Evolutionary conservation across 2,329 filamentous ascomycete genomes (phyloP), one percentile per base, ranked within the genome.

Genomic region (Curvularia verruculosa): DNA sequence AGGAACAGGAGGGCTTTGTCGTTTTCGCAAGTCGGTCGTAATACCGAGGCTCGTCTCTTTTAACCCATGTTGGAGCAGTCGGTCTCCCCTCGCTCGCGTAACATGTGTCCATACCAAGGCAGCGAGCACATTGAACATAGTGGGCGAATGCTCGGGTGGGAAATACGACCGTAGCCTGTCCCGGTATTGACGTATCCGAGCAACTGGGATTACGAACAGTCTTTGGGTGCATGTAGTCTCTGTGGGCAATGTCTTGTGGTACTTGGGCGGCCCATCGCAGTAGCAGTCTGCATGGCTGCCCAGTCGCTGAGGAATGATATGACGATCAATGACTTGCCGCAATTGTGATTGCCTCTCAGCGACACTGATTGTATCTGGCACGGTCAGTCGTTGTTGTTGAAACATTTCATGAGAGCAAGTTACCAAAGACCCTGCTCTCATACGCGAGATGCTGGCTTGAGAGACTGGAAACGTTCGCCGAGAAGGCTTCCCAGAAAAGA

Each of bases 51-150:
- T 71, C 1, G 71, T 71, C 40, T 68, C 53, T 15, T 65, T 57
- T 40, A 68, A 44, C 3, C 60, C 61, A 40, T 56, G 60, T n/a
- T 61, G 41, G 15, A 50, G 41, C 37, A 72, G 47, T 43, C 69
- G 65, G 4, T 46, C 39, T 39, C 64, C 66, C 60, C 73, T 65
- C 45, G 73, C 72, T 18, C 73, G 68, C 41, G 72, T 75, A 31
- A 73, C 64, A 39, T 75, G 70, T n/a, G 71, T 73, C 73, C 73
- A 75, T 12, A 74, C 63, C 28, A 75, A 50, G 18, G 73, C 72
- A 19, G 71, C 67, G 36, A 75, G 62, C 5, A 75, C 64, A 47
- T 73, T 75, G 57, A 66, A 75, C 49, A 72, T 66, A 8, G 68
- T 72, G 0, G 69, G 65, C 18, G 63, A 63, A 15, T 61, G 59